Evolutionary conservation across 768 basidiomycete genomes (phyloP), one percentile per base, ranked within the genome.

Genomic region (Brasilioporus rufonigricans): DNA sequence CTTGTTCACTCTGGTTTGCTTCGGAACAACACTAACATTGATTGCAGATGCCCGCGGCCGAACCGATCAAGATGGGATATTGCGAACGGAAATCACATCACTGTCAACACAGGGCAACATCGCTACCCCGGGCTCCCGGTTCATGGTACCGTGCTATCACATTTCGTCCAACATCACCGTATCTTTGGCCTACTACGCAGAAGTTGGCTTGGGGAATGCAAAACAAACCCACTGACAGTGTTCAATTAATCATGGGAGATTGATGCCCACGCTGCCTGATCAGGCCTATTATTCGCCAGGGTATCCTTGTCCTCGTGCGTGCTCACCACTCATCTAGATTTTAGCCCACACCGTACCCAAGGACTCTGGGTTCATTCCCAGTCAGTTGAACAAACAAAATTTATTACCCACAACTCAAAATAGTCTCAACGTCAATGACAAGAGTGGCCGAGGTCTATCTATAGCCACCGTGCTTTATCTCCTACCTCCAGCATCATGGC

Each of bases 301-400:
- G 56, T 27, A 46, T 51, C 19, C 51, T 62, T 48, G 31, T 36
- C 48, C 55, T 65, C 52, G 33, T 53, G 54, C 40, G n/a, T n/a
- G 50, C 39, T 44, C 19, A 35, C 52, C 48, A 48, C 27, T 39
- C 40, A 64, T 64, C 64, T 39, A 65, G 56, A 63, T 64, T 55
- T 43, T 26, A 26, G 48, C 38, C 60, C 62, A 59, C 52, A 58
- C 29, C 50, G 23, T 29, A 44, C 23, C n/a, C 23, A 39, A 32
- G 46, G 43, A 21, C 5, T 21, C 19, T 44, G 41, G 23, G 31
- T 19, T 29, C 8, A 19, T 39, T 21, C 31, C 13, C 40, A 35
- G 23, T 36, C 32, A 33, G 47, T 40, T 9, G 26, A 29, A 27
- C 26, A 11, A 24, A 18, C 16, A 23, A 43, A 29, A 27, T 48